Evolutionary conservation across 768 basidiomycete genomes (phyloP).

Genomic region (Calvatia gigantea): DNA sequence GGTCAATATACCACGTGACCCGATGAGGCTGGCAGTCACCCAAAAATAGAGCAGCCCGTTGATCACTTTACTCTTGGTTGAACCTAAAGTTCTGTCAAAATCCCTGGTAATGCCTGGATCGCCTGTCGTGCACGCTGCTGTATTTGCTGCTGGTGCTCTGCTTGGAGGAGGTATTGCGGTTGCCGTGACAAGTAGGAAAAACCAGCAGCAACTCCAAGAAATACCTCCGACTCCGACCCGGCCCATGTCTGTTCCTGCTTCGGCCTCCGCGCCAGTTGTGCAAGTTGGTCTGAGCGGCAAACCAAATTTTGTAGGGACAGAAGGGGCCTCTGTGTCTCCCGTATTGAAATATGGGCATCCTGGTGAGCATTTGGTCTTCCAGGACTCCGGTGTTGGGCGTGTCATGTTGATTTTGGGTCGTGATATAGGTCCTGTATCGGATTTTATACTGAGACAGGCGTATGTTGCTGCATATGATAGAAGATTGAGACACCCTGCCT

Average conservation of each 20-base stretch:
- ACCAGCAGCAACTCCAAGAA: conserved; percentile 1
- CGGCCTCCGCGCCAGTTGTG: conserved; percentile 34
- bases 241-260: conserved; percentile 15
- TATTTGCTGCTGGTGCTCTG: conserved; percentile 80
- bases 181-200: conserved; percentile 34
- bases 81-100: background rate
- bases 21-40: background rate
- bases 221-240: background rate
- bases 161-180: conserved; percentile 75
- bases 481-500: conserved; percentile 85
- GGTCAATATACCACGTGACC: background rate
- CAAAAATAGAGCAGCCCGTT: conserved; percentile 7
- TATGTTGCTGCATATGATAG: conserved; percentile 93
- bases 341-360: conserved; percentile 81
- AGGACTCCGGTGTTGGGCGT: background rate
- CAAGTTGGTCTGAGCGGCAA: conserved; percentile 43
- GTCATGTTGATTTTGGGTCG: background rate
- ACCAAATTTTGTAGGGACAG: conserved; percentile 36
- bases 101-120: conserved; percentile 6
- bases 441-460: conserved; percentile 73
- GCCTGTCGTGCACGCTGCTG: conserved; percentile 53
- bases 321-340: conserved; percentile 25
- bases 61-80: no score
- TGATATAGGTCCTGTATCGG: conserved; percentile 75
- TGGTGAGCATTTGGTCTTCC: conserved; percentile 39